A percentile compares a stretch with the other conserved stretches of the same genome.
Conservation (phyloP, 768 basidiomycete species). For the Pleurotus djamor region DNA sequence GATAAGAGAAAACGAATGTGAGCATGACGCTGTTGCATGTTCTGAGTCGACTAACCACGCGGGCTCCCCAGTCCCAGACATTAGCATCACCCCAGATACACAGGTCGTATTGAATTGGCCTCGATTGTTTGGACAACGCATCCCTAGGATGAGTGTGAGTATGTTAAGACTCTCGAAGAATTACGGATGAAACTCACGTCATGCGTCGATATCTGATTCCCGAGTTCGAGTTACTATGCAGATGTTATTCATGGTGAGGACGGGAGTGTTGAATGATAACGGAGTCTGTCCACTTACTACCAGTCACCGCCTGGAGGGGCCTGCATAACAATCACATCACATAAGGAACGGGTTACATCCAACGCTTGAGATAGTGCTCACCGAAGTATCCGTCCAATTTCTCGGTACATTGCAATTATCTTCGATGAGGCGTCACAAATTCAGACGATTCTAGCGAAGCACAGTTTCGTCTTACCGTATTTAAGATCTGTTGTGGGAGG, state of each 20-base stretch:
- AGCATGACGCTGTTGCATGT: neutral
- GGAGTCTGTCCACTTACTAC: constrained; percentile 49
- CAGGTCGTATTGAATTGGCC: constrained; percentile 46
- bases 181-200: constrained; percentile 32
- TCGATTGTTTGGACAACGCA: constrained; percentile 39
- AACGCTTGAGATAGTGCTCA: constrained; percentile 16
- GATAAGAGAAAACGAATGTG: neutral
- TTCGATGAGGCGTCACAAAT: constrained; percentile 11
- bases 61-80: constrained; percentile 59
- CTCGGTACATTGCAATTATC: constrained; percentile 54
- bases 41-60: constrained; percentile 31
- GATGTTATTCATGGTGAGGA: no score
- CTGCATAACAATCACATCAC: no score
- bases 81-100: constrained; percentile 56
- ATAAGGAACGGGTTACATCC: neutral
- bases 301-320: constrained; percentile 37
- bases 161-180: neutral
- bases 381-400: constrained; percentile 45
- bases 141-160: constrained; percentile 19
- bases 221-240: constrained; percentile 48
- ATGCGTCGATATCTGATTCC: constrained; percentile 55
- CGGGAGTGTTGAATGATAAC: no score
- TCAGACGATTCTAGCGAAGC: neutral
- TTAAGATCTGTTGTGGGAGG: constrained; percentile 31
- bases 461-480: constrained; percentile 37